A percentile compares a stretch with the other conserved stretches of the same genome.
Conservation (phyloP, 1,139 yeast species). For the Hyphopichia pseudoburtonii region DNA sequence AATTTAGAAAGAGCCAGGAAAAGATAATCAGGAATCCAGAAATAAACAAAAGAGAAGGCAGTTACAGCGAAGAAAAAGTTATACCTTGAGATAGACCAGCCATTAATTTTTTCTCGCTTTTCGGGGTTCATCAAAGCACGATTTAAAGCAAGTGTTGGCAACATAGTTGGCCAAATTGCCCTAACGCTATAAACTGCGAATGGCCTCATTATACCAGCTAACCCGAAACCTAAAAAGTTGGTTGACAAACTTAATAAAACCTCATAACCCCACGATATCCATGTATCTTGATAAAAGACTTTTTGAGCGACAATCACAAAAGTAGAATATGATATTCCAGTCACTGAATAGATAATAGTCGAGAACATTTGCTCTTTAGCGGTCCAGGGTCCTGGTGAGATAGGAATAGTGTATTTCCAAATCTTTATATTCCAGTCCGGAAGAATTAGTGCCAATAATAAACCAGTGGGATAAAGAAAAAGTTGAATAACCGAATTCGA, state of each 20-base stretch:
- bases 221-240: constrained; percentile 61
- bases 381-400: constrained; percentile 31
- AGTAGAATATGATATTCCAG: constrained; percentile 20
- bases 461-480: constrained; percentile 25
- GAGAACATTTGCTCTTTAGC: constrained; percentile 30
- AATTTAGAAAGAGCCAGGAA: constrained; percentile 32
- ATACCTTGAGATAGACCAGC: constrained; percentile 36
- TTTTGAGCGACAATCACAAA: constrained; percentile 20
- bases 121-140: constrained; percentile 49
- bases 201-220: constrained; percentile 60
- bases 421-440: constrained; percentile 19
- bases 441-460: constrained; percentile 16
- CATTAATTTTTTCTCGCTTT: constrained; percentile 37
- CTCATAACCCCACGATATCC: constrained; percentile 53
- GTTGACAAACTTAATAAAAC: constrained; percentile 50
- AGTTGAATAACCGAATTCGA: constrained; percentile 20
- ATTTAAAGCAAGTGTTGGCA: constrained; percentile 59
- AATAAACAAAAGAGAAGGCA: constrained; percentile 26
- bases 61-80: constrained; percentile 25
- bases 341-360: constrained; percentile 21
- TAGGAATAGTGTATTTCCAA: constrained; percentile 12
- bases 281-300: constrained; percentile 24
- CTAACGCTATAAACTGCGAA: constrained; percentile 57
- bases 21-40: constrained; percentile 36
- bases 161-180: constrained; percentile 56